Conservation (phyloP, 169 alveolate species). For the Babesia divergens region DNA sequence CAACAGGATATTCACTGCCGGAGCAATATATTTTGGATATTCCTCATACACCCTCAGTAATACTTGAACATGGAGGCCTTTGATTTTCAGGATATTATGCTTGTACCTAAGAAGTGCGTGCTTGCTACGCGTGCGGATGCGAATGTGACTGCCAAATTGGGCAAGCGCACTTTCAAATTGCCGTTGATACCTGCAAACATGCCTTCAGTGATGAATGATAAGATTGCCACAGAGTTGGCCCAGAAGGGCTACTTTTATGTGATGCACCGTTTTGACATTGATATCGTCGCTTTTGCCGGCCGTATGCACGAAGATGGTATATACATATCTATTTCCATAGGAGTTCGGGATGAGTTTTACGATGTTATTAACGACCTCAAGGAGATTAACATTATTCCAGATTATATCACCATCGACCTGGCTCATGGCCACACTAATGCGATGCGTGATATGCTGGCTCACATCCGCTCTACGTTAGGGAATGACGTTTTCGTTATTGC, state of each 20-base stretch:
- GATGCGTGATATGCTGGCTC: conserved; percentile 27
- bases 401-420: conserved; percentile 52
- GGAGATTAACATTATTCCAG: conserved; percentile 36
- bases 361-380: conserved; percentile 38
- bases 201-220: conserved; percentile 60
- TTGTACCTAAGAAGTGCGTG: conserved; percentile 48
- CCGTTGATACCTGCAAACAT: conserved; percentile 63
- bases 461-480: conserved; percentile 26
- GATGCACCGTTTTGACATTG: conserved; percentile 57
- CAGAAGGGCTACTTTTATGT: conserved; percentile 47
- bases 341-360: conserved; percentile 31
- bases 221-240: conserved; percentile 54
- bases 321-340: conserved; percentile 52
- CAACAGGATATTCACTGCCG: too few relatives aligned
- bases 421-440: conserved; percentile 52
- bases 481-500: conserved; percentile 77
- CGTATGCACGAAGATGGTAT: conserved; percentile 34
- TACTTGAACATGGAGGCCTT: conserved; percentile 6
- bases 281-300: conserved; percentile 36
- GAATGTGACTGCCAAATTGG: conserved; percentile 51
- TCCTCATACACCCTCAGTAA: too few relatives aligned
- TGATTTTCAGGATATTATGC: conserved; percentile 52
- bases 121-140: conserved; percentile 38
- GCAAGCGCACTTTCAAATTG: conserved; percentile 42
- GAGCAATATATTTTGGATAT: too few relatives aligned